Conservation (phyloP, 495 filamentous ascomycete species). For the Chaetomium tenue region DNA sequence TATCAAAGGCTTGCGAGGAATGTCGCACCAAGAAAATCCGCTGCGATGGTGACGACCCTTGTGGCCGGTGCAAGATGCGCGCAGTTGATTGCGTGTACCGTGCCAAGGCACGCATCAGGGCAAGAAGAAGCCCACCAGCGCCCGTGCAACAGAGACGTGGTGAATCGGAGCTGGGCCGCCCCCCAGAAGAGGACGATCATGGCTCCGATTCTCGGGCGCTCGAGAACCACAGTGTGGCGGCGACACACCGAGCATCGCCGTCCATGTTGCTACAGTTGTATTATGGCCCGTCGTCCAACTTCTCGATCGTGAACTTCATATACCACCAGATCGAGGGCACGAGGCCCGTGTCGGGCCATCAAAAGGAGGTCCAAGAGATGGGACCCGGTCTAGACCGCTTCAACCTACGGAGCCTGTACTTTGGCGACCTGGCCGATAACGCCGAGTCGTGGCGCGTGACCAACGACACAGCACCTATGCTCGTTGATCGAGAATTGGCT, state of each 20-base stretch:
- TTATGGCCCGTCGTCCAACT: constrained; percentile 7
- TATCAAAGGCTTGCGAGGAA: constrained; percentile 14
- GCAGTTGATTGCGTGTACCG: constrained; percentile 10
- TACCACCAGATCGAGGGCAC: constrained; percentile 9
- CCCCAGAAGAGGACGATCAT: neutral
- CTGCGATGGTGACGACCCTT: constrained; percentile 14
- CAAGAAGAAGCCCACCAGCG: neutral
- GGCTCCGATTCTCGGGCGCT: constrained; percentile 1
- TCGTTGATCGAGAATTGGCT: constrained; percentile 2
- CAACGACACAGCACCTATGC: constrained; percentile 9
- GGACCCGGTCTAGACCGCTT: constrained; percentile 14
- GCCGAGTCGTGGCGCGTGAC: constrained; percentile 6
- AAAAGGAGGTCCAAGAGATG: constrained; percentile 14
- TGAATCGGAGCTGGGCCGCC: neutral
- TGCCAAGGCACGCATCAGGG: constrained; percentile 3
- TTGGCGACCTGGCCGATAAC: constrained; percentile 9
- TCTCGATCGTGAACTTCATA: constrained; percentile 8
- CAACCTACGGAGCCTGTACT: constrained; percentile 11
- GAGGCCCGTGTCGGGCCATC: neutral
- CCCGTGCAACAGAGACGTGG: neutral
- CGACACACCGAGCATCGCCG: constrained; percentile 8
- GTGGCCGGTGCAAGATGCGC: constrained; percentile 3
- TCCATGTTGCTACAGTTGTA: constrained; percentile 6
- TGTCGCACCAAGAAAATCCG: constrained; percentile 12
- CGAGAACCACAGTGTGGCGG: constrained; percentile 6